These are phyloP conservation scores for Phymatotrichopsis omnivora DNA, from an alignment of 2,329 filamentous ascomycete genomes.

Conservation along the genomic window DNA sequence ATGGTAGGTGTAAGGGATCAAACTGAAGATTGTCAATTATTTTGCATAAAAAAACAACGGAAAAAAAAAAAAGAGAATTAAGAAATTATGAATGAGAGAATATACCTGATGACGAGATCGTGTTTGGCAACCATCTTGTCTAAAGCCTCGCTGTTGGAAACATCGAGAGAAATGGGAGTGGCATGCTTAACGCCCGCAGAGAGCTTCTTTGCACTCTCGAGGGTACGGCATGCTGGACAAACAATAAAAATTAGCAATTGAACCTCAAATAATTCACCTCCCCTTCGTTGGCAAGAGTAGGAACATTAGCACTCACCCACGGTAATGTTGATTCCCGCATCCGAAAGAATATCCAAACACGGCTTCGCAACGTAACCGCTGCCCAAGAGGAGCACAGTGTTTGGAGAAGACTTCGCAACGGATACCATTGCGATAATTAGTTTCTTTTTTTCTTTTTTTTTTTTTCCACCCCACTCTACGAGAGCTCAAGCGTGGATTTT, in stretches of 20 bases:
- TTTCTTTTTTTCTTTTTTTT: no score
- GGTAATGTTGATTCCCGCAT: conserved; percentile 48
- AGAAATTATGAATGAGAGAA: not conserved
- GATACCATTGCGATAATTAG: no score
- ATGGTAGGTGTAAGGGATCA: conserved; percentile 91
- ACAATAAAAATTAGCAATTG: conserved; percentile 5
- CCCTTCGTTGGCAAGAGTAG: not conserved
- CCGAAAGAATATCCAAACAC: conserved; percentile 49
- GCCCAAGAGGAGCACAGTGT: conserved; percentile 41
- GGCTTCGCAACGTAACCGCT: conserved; percentile 47
- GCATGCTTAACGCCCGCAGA: conserved; percentile 61
- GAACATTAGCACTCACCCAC: conserved; percentile 43
- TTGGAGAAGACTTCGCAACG: no score
- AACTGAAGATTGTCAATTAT: conserved; percentile 34
- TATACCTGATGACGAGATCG: conserved; percentile 55
- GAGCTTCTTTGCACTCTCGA: conserved; percentile 66
- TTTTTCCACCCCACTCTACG: no score
- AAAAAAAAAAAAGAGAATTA: not conserved
- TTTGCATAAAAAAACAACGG: not conserved
- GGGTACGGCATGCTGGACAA: conserved; percentile 63
- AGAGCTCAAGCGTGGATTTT: no score
- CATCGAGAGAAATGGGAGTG: conserved; percentile 71
- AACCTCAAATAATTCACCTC: not conserved
- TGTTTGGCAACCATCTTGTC: conserved; percentile 71
- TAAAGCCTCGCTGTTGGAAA: conserved; percentile 62